A percentile compares a stretch with the other conserved stretches of the same genome.
phyloP scores from a whole-genome alignment of 257 asterid genomes.

The Salvia rosmarinus region DNA sequence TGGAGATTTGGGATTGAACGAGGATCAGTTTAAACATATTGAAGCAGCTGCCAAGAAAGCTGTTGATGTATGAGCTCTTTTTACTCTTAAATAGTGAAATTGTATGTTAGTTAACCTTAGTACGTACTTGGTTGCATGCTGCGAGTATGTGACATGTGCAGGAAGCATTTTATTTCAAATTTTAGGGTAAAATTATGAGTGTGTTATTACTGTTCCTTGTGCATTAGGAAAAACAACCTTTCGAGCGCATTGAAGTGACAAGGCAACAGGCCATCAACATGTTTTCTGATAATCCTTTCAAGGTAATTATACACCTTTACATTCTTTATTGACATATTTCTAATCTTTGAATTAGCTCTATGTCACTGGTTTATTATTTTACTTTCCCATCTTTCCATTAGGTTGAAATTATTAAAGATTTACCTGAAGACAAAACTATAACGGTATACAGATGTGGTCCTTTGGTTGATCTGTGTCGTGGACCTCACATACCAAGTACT shows the following conservation, averaged over 20 bases:
- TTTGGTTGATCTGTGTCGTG: constrained; percentile 95
- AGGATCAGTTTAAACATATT: constrained; percentile 79
- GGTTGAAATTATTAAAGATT: constrained; percentile 93
- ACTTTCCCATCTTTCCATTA: constrained; percentile 35
- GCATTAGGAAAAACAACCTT: constrained; percentile 86
- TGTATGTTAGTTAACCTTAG: constrained; percentile 6
- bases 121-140: constrained; percentile 26
- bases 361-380: constrained; percentile 18
- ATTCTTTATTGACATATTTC: not conserved
- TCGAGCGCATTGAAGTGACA: constrained; percentile 92
- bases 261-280: constrained; percentile 88
- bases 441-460: constrained; percentile 98
- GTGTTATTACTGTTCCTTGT: constrained; percentile 22
- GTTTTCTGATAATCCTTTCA: constrained; percentile 86
- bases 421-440: constrained; percentile 91
- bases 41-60: constrained; percentile 84
- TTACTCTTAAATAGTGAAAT: constrained; percentile 21
- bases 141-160: constrained; percentile 28
- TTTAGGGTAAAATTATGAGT: not conserved
- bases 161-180: not conserved
- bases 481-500: constrained; percentile 97
- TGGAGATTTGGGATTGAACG: constrained; percentile 89
- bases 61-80: constrained; percentile 61
- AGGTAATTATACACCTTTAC: constrained; percentile 48
- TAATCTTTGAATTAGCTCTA: not conserved